Percentiles rank a stretch among this genome's conserved stretches.
These are phyloP conservation scores for Monsonia emarginata DNA, from an alignment of 441 rosid genomes.

Conservation along the genomic window DNA sequence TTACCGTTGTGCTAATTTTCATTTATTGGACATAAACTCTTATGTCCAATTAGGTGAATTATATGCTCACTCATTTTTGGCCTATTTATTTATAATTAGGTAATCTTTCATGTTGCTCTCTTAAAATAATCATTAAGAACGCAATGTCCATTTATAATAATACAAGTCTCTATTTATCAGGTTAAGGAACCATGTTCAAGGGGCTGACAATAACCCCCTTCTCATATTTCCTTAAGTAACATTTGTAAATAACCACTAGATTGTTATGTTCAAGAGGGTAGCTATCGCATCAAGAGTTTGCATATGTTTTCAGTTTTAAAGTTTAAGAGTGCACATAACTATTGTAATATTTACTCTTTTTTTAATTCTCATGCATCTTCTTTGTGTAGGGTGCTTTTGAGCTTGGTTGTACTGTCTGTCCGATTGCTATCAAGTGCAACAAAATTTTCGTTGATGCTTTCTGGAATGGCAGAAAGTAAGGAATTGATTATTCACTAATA, in stretches of 20 bases:
- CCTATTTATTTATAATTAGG: too few relatives aligned
- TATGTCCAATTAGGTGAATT: conserved; percentile 45
- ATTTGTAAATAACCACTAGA: conserved; percentile 85
- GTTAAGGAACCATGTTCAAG: conserved; percentile 81
- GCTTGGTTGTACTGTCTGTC: conserved; percentile 88
- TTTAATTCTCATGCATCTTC: too few relatives aligned
- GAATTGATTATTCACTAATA: background rate
- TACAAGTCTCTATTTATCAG: conserved; percentile 35
- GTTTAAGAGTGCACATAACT: too few relatives aligned
- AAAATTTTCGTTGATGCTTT: conserved; percentile 94
- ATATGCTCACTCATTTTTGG: conserved; percentile 86
- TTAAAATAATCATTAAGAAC: background rate
- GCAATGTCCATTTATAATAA: conserved; percentile 14
- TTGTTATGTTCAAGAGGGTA: conserved; percentile 98
- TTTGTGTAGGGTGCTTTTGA: conserved; percentile 82
- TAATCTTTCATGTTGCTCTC: too few relatives aligned
- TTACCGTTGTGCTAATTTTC: background rate
- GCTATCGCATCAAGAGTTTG: background rate
- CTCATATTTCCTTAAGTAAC: conserved; percentile 98
- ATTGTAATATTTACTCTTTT: conserved; percentile 3
- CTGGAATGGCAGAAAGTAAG: conserved; percentile 96
- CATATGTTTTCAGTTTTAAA: background rate
- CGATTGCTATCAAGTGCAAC: conserved; percentile 87
- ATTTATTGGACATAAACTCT: conserved; percentile 5
- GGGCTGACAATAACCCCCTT: conserved; percentile 83